Evolutionary conservation across 345 rosid species (phyloP).

Genomic region (Trapa bicornis): DNA sequence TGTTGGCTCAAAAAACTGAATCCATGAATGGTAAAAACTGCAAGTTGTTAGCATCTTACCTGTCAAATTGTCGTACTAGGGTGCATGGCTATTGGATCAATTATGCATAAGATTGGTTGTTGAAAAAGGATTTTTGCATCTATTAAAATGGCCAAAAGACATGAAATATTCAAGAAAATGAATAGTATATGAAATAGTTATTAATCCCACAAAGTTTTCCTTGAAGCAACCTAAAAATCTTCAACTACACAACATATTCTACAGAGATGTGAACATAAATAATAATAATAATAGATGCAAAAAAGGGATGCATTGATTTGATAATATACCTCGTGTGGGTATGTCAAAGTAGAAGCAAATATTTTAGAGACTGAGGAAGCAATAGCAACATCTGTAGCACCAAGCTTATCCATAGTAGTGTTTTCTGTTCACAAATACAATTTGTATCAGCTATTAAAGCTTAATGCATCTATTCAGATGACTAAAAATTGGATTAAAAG

Average conservation of each 20-base stretch:
- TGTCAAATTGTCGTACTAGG: neutral
- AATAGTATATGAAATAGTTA: neutral
- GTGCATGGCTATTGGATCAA: neutral
- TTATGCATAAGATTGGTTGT: neutral
- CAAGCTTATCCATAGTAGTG: constrained; percentile 47
- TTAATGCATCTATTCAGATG: neutral
- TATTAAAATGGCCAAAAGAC: neutral
- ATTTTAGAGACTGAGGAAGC: constrained; percentile 81
- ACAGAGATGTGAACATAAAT: neutral
- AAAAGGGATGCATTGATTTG: neutral
- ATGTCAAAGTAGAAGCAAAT: constrained; percentile 80
- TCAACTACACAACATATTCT: neutral
- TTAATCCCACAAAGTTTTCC: neutral
- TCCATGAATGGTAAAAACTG: too few relatives aligned
- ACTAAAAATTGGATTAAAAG: neutral
- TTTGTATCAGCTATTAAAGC: neutral
- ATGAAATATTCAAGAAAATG: neutral
- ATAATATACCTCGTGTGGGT: constrained; percentile 75
- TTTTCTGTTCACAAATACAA: constrained; percentile 27
- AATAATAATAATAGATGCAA: neutral
- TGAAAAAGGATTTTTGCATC: too few relatives aligned
- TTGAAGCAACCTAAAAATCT: too few relatives aligned
- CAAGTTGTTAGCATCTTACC: too few relatives aligned
- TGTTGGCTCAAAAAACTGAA: too few relatives aligned
- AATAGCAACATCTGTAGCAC: constrained; percentile 72